Base-by-base conservation (phyloP, 306 rosid genomes). In the Vachellia collinsii region DNA sequence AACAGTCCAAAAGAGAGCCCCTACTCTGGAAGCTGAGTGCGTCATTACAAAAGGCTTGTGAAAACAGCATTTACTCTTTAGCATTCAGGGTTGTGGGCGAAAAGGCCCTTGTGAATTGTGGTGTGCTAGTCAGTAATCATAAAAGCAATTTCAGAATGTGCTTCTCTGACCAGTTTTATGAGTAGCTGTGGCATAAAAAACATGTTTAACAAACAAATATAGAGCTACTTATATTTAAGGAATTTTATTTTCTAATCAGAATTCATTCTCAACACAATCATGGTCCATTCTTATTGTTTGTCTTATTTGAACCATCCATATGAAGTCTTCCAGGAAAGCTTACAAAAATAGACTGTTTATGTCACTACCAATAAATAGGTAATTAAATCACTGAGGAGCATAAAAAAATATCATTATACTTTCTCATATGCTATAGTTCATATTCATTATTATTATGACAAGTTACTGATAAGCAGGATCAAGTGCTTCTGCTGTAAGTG, bases 31-130 rank as follows among this genome's bases (percentile, higher is more conserved):
- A 72, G 20, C 66, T 36, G 43, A 29, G 29, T 81, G 77, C 47
- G 82, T 70, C 65, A 68, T 82, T 70, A 42, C 67, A 75, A 65
- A 87, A 43, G 25, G 46, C 36, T 71, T 25, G 29, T 74, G 77
- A 62, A 50, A 43, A n/a, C 6, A 47, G 47, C 48, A 39, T 17
- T 72, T 38, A 67, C 22, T 42, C n/a, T 39, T 67, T 11, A 67
- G 72, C 50, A 3, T 48, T 67, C 50, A 39, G 13, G 50, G n/a
- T 2, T 67, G 72, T 39, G 50, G n/a, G 42, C 20, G 3, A 13
- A 41, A 70, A 70, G 2, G 38, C 37, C 56, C 74, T 42, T 11
- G 36, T 22, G 29, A 44, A 10, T 17, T 67, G 5, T 13, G 17
- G 53, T 39, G 50, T 6, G 50, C 72, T 8, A 67, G 17, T 16